Evolutionary conservation across 805 yeast genomes (phyloP), one percentile per base, ranked within the genome.

Genomic region (Nakazawaea pomicola): DNA sequence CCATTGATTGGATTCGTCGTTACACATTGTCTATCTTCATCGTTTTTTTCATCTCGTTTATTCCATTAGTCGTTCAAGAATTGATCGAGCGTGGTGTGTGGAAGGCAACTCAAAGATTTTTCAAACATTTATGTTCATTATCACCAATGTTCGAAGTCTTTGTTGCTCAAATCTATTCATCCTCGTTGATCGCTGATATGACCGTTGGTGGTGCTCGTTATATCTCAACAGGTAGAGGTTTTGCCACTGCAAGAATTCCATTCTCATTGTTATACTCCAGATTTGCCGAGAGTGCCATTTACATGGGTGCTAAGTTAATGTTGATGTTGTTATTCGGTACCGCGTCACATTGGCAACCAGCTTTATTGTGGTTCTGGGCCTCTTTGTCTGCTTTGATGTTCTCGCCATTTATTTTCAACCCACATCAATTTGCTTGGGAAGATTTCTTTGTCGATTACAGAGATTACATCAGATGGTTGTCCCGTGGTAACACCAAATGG

Each of bases 291-390:
- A 80, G 88, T 21, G 83, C 91, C 29, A 83, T 84, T 60, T 84
- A 84, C 62, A 75, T 82, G 80, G 95, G 95, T 65, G 82, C 87
- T 16, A 78, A 90, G 70, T 76, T 79, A 38, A 68, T 82, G 76
- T 58, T 84, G 58, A 77, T 83, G 72, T 70, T 83, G 49, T 61
- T 82, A 46, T 82, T 82, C 47, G 88, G 85, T 56, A 75, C 89
- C 15, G 78, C 79, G 52, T 73, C 89, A 21, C 80, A 78, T 56
- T 84, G 98, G 98, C 95, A 87, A 66, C 83, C 96, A 18, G 86
- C 97, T 32, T 71, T 93, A 53, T 65, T 91, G 49, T 93, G 97
- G 96, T 93, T 93, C 78, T 93, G 98, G 97, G 83, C 93, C 45
- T 83, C 95, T 15, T 70, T 89, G 53, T 72, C 89, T 36, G 86